Conservation (phyloP, 441 rosid genomes). For the Corymbia citriodora region DNA sequence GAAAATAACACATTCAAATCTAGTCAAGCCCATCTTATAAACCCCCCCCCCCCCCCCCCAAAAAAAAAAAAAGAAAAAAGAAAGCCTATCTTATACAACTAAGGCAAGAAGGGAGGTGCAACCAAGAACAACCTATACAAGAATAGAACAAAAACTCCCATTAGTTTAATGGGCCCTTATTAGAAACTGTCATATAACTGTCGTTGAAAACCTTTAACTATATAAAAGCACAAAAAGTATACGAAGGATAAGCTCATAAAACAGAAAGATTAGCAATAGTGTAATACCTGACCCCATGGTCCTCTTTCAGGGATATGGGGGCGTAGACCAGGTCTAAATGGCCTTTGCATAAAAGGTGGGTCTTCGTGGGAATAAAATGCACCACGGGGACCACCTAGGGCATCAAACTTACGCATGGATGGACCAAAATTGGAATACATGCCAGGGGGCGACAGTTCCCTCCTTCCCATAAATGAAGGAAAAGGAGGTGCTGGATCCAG, state of each 20-base stretch:
- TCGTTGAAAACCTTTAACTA: neutral
- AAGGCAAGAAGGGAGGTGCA: neutral
- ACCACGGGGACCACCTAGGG: constrained; percentile 48
- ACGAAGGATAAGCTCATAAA: neutral
- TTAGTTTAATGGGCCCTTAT: neutral
- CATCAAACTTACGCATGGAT: constrained; percentile 45
- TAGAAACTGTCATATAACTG: neutral
- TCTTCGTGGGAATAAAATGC: constrained; percentile 51
- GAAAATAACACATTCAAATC: neutral
- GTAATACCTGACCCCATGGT: constrained; percentile 68
- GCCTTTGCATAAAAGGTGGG: constrained; percentile 41
- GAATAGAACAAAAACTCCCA: neutral
- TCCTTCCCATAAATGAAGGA: constrained; percentile 53
- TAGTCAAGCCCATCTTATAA: neutral
- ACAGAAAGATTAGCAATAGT: neutral
- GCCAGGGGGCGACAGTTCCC: constrained; percentile 60
- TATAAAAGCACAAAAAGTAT: neutral
- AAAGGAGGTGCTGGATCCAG: constrained; percentile 52
- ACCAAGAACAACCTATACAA: neutral
- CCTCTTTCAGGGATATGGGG: constrained; percentile 47
- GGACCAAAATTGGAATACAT: constrained; percentile 36
- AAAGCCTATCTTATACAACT: too few relatives aligned
- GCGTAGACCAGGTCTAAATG: constrained; percentile 43
- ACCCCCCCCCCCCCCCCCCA: too few relatives aligned
- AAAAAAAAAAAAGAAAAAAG: too few relatives aligned